Percentiles rank a stretch among this genome's conserved stretches.
Evolutionary conservation across 176 grass and related monocot species (phyloP).

Genomic region (Cenchrus americanus): DNA sequence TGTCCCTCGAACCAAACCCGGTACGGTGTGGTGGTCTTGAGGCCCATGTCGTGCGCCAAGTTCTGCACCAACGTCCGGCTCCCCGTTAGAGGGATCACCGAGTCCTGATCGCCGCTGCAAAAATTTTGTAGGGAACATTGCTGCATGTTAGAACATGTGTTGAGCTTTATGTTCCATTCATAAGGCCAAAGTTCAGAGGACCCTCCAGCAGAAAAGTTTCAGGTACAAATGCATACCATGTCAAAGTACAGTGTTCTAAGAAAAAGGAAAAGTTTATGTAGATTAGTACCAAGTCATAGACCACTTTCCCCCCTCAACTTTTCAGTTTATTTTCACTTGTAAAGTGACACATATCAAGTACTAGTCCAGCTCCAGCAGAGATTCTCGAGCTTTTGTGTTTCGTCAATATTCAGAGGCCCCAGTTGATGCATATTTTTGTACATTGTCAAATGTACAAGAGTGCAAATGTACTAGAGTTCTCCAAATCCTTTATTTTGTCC

Average conservation of each 20-base stretch:
- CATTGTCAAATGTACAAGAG: background rate
- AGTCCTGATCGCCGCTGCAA: slow-evolving; percentile 94
- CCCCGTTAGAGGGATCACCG: slow-evolving; percentile 89
- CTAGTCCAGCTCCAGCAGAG: slow-evolving; percentile 8
- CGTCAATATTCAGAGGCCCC: background rate
- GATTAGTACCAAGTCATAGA: slow-evolving; percentile 25
- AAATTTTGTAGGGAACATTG: slow-evolving; percentile 6
- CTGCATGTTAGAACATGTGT: slow-evolving; percentile 21
- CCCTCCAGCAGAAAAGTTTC: background rate
- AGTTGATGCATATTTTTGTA: slow-evolving; percentile 5
- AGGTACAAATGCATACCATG: slow-evolving; percentile 11
- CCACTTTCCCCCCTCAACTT: slow-evolving; percentile 1
- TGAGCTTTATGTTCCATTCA: too few relatives aligned
- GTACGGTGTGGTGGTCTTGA: slow-evolving; percentile 71
- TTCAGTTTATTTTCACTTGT: slow-evolving; percentile 11
- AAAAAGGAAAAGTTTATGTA: background rate
- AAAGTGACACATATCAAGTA: slow-evolving; percentile 9
- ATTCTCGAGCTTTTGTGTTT: slow-evolving; percentile 27
- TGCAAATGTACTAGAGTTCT: slow-evolving; percentile 28
- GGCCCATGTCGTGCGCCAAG: slow-evolving; percentile 66
- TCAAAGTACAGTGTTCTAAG: slow-evolving; percentile 20
- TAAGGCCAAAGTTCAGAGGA: slow-evolving; percentile 20
- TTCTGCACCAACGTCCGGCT: slow-evolving; percentile 85
- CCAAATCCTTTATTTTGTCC: background rate
- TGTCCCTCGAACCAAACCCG: slow-evolving; percentile 94